Evolutionary conservation across 805 yeast species (phyloP).

Genomic region (Starmerella khaoyaiensis): DNA sequence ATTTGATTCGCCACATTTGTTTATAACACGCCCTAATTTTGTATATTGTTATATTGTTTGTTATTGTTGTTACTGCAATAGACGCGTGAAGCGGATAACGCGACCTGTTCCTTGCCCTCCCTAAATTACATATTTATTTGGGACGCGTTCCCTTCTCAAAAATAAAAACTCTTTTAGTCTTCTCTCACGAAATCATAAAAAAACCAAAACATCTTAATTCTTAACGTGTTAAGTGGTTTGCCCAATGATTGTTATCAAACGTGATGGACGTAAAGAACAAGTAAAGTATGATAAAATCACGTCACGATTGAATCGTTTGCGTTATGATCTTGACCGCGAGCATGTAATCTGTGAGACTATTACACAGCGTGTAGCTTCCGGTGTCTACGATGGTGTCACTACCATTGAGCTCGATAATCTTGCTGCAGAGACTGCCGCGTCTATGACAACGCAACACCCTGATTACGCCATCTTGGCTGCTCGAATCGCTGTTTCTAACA

Average conservation of each 20-base stretch:
- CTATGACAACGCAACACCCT: constrained; percentile 96
- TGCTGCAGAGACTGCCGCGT: constrained; percentile 95
- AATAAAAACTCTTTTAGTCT: neutral
- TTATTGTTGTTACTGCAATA: too few species aligned
- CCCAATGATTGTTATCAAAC: constrained; percentile 70
- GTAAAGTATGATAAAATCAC: constrained; percentile 95
- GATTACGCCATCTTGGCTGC: constrained; percentile 93
- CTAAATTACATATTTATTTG: constrained; percentile 16
- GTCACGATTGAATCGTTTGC: constrained; percentile 82
- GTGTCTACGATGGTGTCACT: constrained; percentile 95
- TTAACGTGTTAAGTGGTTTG: neutral
- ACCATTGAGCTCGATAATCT: constrained; percentile 72
- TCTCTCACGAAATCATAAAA: neutral
- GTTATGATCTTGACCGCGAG: constrained; percentile 82
- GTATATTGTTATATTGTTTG: too few species aligned
- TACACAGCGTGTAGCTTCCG: constrained; percentile 88
- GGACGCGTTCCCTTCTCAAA: constrained; percentile 9
- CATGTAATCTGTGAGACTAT: constrained; percentile 93
- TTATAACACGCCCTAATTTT: too few species aligned
- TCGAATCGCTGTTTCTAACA: constrained; percentile 83
- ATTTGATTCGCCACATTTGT: too few species aligned
- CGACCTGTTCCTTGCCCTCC: constrained; percentile 12
- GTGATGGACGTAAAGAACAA: constrained; percentile 91
- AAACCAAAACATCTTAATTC: neutral
- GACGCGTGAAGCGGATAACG: neutral